Evolutionary conservation across 805 yeast species (phyloP), one percentile per base, ranked within the genome.

Genomic region (Saccharomycopsis olivae): DNA sequence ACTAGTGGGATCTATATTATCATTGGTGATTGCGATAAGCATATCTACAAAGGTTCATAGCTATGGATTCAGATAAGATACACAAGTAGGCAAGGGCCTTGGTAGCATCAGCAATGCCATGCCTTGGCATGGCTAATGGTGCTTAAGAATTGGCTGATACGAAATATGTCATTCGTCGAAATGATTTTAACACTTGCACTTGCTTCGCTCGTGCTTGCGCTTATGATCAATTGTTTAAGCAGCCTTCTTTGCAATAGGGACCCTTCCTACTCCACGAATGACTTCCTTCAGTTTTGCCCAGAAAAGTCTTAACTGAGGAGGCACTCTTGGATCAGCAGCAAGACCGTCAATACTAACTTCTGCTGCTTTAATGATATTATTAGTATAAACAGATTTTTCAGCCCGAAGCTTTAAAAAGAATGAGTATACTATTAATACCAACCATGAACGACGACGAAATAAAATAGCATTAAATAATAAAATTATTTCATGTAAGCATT

Each of bases 371-470:
- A 85, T 65, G 24, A 75, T 76, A 47, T 71, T 64, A 60, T 84
- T 78, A 41, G 86, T 79, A 62, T 75, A 77, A 23, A 73, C 64
- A 3, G 92, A 80, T 49, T 75, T 76, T 55, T 85, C 94, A 55
- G 67, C 83, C 59, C 95, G 74, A 42, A 80, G 58, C 59, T 83
- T 83, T 59, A 86, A 66, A 62, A 88, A 88, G 10, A 73, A 42
- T 10, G 71, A 54, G 54, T 75, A 80, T 8, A 68, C 53, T 27
- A 73, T 52, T 24, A 81, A 62, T 2, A 74, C 65, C 38, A 75
- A 49, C 70, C 84, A 69, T 27, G 88, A 77, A 52, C 75, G 73
- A 49, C 61, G 66, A 54, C 74, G 68, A 63, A 75, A 78, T n/a
- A 76, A 52, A 31, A 81, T 21, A 14, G 78, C 66, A 49, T 80